phyloP scores from a whole-genome alignment of 1,139 yeast species.

The Meyerozyma sp. region DNA sequence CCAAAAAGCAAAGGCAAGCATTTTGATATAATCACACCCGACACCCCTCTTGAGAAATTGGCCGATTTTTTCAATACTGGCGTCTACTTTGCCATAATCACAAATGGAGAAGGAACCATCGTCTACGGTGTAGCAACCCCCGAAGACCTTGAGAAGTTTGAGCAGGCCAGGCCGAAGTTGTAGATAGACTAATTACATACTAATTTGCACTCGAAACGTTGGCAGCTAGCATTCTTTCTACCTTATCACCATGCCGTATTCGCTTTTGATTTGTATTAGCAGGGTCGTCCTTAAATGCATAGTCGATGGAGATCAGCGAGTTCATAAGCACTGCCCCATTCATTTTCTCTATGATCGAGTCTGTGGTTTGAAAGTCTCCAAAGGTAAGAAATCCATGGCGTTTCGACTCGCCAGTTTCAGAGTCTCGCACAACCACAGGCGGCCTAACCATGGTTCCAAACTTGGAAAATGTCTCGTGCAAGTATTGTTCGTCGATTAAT shows the following conservation, averaged over 20 bases:
- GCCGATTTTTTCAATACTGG: conserved; percentile 48
- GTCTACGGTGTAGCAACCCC: conserved; percentile 64
- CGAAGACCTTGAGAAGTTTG: conserved; percentile 52
- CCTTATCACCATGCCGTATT: conserved; percentile 70
- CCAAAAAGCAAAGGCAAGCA: conserved; percentile 26
- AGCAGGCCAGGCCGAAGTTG: conserved; percentile 47
- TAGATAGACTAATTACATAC: conserved; percentile 7
- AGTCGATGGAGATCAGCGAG: conserved; percentile 52
- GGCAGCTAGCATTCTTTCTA: conserved; percentile 68
- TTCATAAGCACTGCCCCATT: conserved; percentile 69
- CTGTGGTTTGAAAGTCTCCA: conserved; percentile 64
- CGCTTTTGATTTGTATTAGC: conserved; percentile 29
- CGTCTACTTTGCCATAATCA: conserved; percentile 53
- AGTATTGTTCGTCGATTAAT: conserved; percentile 56
- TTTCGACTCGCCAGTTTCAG: conserved; percentile 44
- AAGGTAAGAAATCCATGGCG: conserved; percentile 61
- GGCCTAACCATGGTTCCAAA: conserved; percentile 60
- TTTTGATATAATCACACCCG: conserved; percentile 47
- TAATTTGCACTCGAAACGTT: conserved; percentile 46
- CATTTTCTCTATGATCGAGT: conserved; percentile 65
- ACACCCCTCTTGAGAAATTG: conserved; percentile 52
- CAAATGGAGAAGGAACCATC: conserved; percentile 49
- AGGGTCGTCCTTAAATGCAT: conserved; percentile 67
- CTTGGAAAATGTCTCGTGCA: conserved; percentile 56
- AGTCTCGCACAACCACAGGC: conserved; percentile 52